Evolutionary conservation across 1,139 yeast species (phyloP), one percentile per base, ranked within the genome.

Genomic region (Ogataea hybrid): DNA sequence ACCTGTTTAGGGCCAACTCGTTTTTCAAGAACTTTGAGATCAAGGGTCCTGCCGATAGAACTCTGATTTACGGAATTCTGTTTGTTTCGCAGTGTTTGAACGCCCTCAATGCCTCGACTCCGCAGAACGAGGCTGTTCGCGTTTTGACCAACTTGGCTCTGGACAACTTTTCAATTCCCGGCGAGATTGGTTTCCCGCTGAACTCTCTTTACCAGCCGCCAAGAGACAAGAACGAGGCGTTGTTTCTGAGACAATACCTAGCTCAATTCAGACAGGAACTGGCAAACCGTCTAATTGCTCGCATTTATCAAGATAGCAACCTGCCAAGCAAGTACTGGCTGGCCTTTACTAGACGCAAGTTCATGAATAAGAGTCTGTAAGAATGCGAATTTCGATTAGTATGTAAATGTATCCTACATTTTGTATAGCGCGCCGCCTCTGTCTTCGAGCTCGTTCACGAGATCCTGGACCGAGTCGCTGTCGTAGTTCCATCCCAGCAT

Each of bases 1-100:
- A 92, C 65, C 73, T 92, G 46, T 92, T 92, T 66, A 75, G 98
- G 53, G 97, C 97, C 57, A 92, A 92, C 65, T 86, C 96, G 6
- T 90, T 92, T 67, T 92, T 94, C 75, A 84, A 87, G 62, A 92
- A 92, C 71, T 94, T 92, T 65, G 98, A 94, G 68, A 89, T 92
- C 68, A 88, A 88, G 63, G 96, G 97, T 10, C 88, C 95, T 15
- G 85, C 97, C 3, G 99, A 92, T 65, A 75, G 99, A 53, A 77
- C 92, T n/a, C 72, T 92, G 49, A 90, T 94, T 57, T 92, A 92
- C 62, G 99, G 98, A n/a, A 92, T 92, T 47, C 70, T 94, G 48
- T 92, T 80, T 62, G 79, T 87, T 32, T 85, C 94, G 45, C 95
- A 88, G 59, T 88, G 97, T 64, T 72, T 92, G 50, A 71, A 81